Conservation (phyloP, 2,329 filamentous ascomycete genomes). For the Dothiorella sarmentorum region DNA sequence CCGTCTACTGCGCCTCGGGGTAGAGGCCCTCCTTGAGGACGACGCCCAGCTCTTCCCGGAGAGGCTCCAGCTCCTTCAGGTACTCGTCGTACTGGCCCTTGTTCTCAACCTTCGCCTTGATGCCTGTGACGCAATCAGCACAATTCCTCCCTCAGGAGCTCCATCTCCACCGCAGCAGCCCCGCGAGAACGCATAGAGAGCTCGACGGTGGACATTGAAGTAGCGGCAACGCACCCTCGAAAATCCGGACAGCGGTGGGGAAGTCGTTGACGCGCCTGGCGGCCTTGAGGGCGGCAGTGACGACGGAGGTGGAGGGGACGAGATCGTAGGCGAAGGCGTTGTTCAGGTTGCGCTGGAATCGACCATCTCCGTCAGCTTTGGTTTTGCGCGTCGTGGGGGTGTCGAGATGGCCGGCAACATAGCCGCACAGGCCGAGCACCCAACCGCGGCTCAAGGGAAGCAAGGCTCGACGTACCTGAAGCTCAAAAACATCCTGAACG, state of each 20-base stretch:
- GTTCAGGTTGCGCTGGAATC: slow-evolving; percentile 81
- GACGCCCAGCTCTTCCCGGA: slow-evolving; percentile 91
- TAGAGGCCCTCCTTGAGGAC: slow-evolving; percentile 90
- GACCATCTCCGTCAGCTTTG: background rate
- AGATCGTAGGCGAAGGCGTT: slow-evolving; percentile 99
- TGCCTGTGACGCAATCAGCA: slow-evolving; percentile 54
- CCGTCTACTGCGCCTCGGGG: slow-evolving; percentile 48
- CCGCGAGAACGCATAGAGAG: background rate
- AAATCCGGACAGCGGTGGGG: slow-evolving; percentile 95
- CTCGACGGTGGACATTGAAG: background rate
- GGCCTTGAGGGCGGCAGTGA: slow-evolving; percentile 86
- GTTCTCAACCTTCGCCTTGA: slow-evolving; percentile 99
- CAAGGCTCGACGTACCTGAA: slow-evolving; percentile 68
- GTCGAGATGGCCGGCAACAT: background rate
- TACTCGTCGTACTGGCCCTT: slow-evolving; percentile 96
- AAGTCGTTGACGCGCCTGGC: slow-evolving; percentile 97
- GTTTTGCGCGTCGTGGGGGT: background rate
- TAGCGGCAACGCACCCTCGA: slow-evolving; percentile 73
- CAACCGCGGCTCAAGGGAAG: slow-evolving; percentile 8
- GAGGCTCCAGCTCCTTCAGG: slow-evolving; percentile 84
- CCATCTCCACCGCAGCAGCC: background rate
- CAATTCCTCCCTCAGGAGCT: background rate
- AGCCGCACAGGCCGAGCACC: slow-evolving; percentile 10
- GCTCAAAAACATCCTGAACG: slow-evolving; percentile 99
- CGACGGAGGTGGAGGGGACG: slow-evolving; percentile 87